These are phyloP conservation scores for Aplosporella prunicola DNA, from an alignment of 2,329 filamentous ascomycete species.

Conservation along the genomic window DNA sequence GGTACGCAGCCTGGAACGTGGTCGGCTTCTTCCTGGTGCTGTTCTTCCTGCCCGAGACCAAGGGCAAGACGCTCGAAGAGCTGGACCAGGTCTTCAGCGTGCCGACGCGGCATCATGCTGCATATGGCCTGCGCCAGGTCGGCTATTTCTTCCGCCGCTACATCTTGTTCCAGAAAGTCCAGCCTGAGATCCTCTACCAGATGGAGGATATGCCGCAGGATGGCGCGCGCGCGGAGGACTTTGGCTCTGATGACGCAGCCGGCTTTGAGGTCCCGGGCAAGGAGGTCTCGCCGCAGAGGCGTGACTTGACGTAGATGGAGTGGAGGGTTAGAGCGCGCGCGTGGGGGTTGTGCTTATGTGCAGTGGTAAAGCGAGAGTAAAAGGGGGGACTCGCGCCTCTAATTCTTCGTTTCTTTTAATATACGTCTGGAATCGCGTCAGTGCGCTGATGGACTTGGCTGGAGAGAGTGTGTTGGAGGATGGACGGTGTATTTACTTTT, in stretches of 20 bases:
- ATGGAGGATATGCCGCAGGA: conserved; percentile 3
- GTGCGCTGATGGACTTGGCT: too few relatives aligned
- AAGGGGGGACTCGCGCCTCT: too few relatives aligned
- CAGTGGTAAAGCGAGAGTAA: too few relatives aligned
- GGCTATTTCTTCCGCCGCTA: conserved; percentile 30
- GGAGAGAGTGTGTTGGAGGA: too few relatives aligned
- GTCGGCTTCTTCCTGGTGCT: conserved; percentile 43
- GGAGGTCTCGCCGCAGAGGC: too few relatives aligned
- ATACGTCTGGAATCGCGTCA: too few relatives aligned
- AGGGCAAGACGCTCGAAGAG: conserved; percentile 25
- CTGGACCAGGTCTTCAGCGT: conserved; percentile 47
- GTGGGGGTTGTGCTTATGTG: too few relatives aligned
- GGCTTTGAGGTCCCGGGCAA: too few relatives aligned
- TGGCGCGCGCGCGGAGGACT: conserved; percentile 1
- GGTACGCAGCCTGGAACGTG: conserved; percentile 49
- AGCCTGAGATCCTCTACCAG: conserved; percentile 16
- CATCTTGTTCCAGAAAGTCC: conserved; percentile 21
- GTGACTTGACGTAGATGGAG: too few relatives aligned
- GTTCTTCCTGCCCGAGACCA: conserved; percentile 44
- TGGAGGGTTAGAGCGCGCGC: too few relatives aligned
- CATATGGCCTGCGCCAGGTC: conserved; percentile 22
- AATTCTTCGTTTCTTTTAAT: too few relatives aligned
- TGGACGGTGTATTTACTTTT: too few relatives aligned
- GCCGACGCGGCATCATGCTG: conserved; percentile 28
- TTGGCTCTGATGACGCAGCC: conserved; percentile 1